Evolutionary conservation across 164 flowering plant genomes (phyloP).

Genomic region (Vitis cinerea): DNA sequence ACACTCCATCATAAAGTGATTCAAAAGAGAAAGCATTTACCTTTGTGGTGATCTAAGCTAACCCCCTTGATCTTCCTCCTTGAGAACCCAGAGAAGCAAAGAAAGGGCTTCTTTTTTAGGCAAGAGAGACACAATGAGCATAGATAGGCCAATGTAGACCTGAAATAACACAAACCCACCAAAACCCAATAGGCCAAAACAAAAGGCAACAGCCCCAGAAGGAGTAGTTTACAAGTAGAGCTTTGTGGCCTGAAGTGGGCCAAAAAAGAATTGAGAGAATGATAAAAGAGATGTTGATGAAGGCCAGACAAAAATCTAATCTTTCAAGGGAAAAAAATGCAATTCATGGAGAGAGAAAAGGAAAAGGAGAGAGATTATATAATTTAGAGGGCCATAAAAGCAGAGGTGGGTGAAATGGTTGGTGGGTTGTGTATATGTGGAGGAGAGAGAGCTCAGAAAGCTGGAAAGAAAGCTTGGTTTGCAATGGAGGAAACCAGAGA

Average conservation of each 20-base stretch:
- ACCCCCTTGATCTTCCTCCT: slow-evolving; percentile 49
- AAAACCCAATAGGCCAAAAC: slow-evolving; percentile 31
- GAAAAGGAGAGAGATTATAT: slow-evolving; percentile 7
- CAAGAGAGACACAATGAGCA: slow-evolving; percentile 32
- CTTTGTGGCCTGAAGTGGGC: slow-evolving; percentile 27
- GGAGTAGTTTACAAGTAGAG: slow-evolving; percentile 43
- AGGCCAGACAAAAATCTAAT: slow-evolving; percentile 39
- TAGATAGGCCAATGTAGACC: slow-evolving; percentile 34
- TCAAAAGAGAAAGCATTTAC: slow-evolving; percentile 25
- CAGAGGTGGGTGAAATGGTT: slow-evolving; percentile 44
- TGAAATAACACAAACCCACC: slow-evolving; percentile 27
- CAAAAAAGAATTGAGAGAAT: slow-evolving; percentile 28
- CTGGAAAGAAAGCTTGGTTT: slow-evolving; percentile 61
- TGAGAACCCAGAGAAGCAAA: slow-evolving; percentile 33
- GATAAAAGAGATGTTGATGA: slow-evolving; percentile 17
- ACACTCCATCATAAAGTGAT: slow-evolving; percentile 1
- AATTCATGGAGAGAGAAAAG: not conserved
- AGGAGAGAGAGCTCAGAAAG: slow-evolving; percentile 30
- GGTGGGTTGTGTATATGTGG: slow-evolving; percentile 40
- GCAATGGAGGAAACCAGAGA: slow-evolving; percentile 68
- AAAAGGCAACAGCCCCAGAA: slow-evolving; percentile 21
- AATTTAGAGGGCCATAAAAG: slow-evolving; percentile 9
- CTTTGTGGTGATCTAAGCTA: slow-evolving; percentile 33
- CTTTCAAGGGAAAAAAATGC: slow-evolving; percentile 12
- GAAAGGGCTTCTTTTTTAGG: slow-evolving; percentile 25